Conservation (phyloP, 257 asterid species). For the Parsonsia alboflavescens region DNA sequence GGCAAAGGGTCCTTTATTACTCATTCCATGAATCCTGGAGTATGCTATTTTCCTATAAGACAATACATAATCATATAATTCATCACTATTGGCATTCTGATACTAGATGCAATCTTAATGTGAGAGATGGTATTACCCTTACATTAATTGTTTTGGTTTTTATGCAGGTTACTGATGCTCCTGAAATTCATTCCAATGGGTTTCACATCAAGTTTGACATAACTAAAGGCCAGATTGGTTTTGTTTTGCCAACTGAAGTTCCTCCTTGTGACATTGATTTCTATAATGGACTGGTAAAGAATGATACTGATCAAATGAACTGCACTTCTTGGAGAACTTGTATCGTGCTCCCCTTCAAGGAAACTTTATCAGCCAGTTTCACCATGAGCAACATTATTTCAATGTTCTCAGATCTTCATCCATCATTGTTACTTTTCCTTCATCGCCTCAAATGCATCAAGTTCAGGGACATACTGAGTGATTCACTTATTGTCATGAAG, state of each 20-base stretch:
- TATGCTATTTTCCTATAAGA: not conserved
- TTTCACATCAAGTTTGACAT: conserved; percentile 88
- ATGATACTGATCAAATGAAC: conserved; percentile 35
- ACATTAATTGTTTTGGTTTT: not conserved
- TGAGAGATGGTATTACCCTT: not conserved
- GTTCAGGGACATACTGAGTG: conserved; percentile 60
- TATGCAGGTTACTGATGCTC: conserved; percentile 87
- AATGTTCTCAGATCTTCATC: conserved; percentile 92
- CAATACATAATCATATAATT: not conserved
- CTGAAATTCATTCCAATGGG: conserved; percentile 94
- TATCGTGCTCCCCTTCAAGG: conserved; percentile 83
- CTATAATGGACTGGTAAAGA: conserved; percentile 49
- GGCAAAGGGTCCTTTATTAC: not conserved
- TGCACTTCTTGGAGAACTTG: conserved; percentile 71
- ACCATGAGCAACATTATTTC: conserved; percentile 56
- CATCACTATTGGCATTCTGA: not conserved
- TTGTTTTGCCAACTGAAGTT: conserved; percentile 78
- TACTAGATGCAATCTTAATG: not conserved
- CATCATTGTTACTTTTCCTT: conserved; percentile 80
- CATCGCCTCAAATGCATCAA: conserved; percentile 82
- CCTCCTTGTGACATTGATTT: conserved; percentile 76
- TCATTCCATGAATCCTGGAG: not conserved
- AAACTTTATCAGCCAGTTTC: conserved; percentile 44
- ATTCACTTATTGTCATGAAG: conserved; percentile 67
- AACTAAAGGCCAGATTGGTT: conserved; percentile 91